Evolutionary conservation across 2,329 filamentous ascomycete species (phyloP), one percentile per base, ranked within the genome.

Genomic region (Knufia petricola): DNA sequence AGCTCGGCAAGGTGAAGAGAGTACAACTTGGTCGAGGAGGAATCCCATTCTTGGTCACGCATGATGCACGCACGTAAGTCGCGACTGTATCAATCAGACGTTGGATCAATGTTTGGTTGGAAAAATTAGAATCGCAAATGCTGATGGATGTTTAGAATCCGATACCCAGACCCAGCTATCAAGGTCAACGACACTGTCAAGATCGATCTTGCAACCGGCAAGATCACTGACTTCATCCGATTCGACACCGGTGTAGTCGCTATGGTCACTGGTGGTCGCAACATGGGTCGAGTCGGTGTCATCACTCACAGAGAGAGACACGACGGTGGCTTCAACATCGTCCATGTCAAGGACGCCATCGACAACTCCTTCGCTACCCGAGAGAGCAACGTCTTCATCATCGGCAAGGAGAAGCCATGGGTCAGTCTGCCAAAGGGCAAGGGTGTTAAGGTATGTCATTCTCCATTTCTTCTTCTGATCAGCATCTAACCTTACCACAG

Each of bases 41-140:
- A 79, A 94, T 98, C 84, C 92, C 92, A 94, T 98, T 95, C 89
- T 95, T 96, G 88, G 92, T 98, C 87, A 98, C 92, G 89, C 92
- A 98, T 87, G 92, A 98, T 92, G 92, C 92, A 78, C 85, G 92
- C 88, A 98, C 92, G 90, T 98, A 80, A 95, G 90, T 96, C 64
- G 62, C 62, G 64, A 81, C 76, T 77, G 85, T 85, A 87, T 95
- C 89, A 92, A 89, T 95, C 90, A 95, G 90, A 84, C 90, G 90
- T 95, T 95, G 90, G 87, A 90, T 87, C 87, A 94, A 92, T 86
- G 79, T 95, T 92, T 94, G 88, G 88, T 76, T 73, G 60, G 60
- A 61, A 62, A 60, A 58, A 63, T 60, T 64, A 10, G n/a, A 42
- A 64, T 50, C 34, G 34, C 52, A 59, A 55, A 59, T 65, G 64